Evolutionary conservation across 108 stramenopile genomes (phyloP).

Genomic region (Discostella stelligeroides): DNA sequence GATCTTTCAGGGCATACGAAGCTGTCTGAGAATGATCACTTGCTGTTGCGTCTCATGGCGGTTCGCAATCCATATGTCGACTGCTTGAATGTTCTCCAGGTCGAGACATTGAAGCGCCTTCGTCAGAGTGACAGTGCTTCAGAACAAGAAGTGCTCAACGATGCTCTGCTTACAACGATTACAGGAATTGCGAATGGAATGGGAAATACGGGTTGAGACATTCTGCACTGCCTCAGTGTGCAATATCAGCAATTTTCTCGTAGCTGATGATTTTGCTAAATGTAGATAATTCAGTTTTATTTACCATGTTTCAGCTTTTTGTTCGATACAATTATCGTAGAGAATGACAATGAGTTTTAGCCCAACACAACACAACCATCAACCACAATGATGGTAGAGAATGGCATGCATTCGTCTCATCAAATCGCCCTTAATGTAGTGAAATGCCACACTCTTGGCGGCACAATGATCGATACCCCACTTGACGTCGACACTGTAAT

Average conservation of each 20-base stretch:
- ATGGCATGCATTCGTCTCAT: conserved; percentile 82
- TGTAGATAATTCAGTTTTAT: too few species aligned
- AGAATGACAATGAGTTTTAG: not conserved
- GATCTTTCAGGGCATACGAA: conserved; percentile 74
- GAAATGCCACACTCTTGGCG: conserved; percentile 87
- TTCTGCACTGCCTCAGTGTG: too few species aligned
- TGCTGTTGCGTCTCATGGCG: conserved; percentile 76
- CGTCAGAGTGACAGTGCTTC: conserved; percentile 61
- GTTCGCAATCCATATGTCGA: conserved; percentile 97
- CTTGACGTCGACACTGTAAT: conserved; percentile 87
- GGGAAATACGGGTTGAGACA: conserved; percentile 92
- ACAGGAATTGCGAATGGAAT: conserved; percentile 97
- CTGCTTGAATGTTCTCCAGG: conserved; percentile 93
- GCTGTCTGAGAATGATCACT: conserved; percentile 71
- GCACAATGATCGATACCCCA: conserved; percentile 91
- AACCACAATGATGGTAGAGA: conserved; percentile 57
- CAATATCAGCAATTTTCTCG: too few species aligned
- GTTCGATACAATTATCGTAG: not conserved
- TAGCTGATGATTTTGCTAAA: too few species aligned
- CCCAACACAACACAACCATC: not conserved
- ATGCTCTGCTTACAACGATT: conserved; percentile 93
- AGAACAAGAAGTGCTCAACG: conserved; percentile 85
- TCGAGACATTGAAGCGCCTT: conserved; percentile 89
- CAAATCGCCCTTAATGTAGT: conserved; percentile 85
- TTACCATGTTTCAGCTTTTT: too few species aligned